Conservation (phyloP, 768 basidiomycete genomes). For the Boletus barrowsii region DNA sequence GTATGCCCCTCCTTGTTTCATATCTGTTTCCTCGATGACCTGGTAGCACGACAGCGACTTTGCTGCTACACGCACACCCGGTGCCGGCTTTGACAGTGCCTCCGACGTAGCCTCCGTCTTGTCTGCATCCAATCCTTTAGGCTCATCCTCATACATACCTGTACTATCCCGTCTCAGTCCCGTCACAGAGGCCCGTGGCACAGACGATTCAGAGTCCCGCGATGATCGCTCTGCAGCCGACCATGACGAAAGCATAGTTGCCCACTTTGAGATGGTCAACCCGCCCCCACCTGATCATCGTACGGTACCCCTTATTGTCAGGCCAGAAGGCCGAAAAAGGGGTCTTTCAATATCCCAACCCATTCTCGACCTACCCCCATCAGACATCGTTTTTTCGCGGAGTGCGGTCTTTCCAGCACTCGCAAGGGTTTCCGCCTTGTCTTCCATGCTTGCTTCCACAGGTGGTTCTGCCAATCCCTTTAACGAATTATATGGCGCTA, state of each 20-base stretch:
- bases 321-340: constrained; percentile 28
- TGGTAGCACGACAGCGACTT: constrained; percentile 52
- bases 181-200: constrained; percentile 50
- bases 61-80: constrained; percentile 53
- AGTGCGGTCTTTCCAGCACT: constrained; percentile 44
- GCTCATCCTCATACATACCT: constrained; percentile 43
- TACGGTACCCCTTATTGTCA: constrained; percentile 18
- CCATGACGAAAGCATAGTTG: constrained; percentile 33
- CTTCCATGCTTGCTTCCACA: constrained; percentile 68
- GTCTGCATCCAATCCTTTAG: constrained; percentile 56
- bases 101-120: constrained; percentile 63
- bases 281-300: constrained; percentile 29
- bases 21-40: neutral
- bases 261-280: constrained; percentile 55
- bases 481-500: constrained; percentile 79
- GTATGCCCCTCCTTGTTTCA: constrained; percentile 41
- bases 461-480: constrained; percentile 77
- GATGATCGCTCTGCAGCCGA: constrained; percentile 24
- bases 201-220: constrained; percentile 21
- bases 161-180: constrained; percentile 56
- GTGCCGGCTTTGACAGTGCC: constrained; percentile 53
- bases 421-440: constrained; percentile 60
- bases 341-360: constrained; percentile 29
- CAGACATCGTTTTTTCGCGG: constrained; percentile 48
- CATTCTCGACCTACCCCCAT: constrained; percentile 11